Base-by-base conservation (phyloP, 768 basidiomycete species). In the Chalciporus sphaerocephalus region DNA sequence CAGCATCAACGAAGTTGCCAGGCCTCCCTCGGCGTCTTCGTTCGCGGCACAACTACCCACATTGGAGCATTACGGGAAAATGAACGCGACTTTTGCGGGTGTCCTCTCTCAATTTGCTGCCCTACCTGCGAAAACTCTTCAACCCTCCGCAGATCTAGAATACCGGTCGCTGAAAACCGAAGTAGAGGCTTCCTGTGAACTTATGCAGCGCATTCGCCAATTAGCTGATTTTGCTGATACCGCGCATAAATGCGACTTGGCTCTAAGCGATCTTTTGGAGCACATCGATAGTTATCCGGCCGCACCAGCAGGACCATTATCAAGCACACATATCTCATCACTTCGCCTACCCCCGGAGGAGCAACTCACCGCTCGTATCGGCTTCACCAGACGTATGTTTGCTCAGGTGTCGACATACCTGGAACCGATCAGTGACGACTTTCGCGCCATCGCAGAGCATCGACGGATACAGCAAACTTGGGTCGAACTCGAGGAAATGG, bases 231-330 rank as follows among this genome's bases (percentile, higher is more conserved):
- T 92, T 38, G 64, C 72, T 5, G 65, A 71, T 17, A 58, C 69
- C 27, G 61, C 85, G 8, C 71, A 71, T 21, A 58, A 61, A 16
- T 90, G 87, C 53, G 91, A 94, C 59, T 68, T 72, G n/a, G 79
- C 82, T 17, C 71, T 92, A 35, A 93, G 91, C 55, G 88, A 92
- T 61, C 71, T 93, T 5, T 69, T 94, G 37, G 87, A 92, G 56
- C 87, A 92, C 56, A 74, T 92, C 43, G 91, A 94, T 60, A 89
- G 85, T 55, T 92, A 82, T 58, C 90, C 91, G 8, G 74, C 78
- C 3, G 61, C 70, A 24, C 83, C 83, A 5, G 60, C 70, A 21
- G 72, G 75, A 5, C 64, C 74, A 2, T 59, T 83, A 24, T 71
- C 78, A 4, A 80, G 81, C 18, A 65, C 71, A 13, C 79, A 80